Percentiles rank a stretch among this genome's conserved stretches.
These are phyloP conservation scores for Pseudocercospora eumusae DNA, from an alignment of 2,329 filamentous ascomycete species.

Conservation along the genomic window DNA sequence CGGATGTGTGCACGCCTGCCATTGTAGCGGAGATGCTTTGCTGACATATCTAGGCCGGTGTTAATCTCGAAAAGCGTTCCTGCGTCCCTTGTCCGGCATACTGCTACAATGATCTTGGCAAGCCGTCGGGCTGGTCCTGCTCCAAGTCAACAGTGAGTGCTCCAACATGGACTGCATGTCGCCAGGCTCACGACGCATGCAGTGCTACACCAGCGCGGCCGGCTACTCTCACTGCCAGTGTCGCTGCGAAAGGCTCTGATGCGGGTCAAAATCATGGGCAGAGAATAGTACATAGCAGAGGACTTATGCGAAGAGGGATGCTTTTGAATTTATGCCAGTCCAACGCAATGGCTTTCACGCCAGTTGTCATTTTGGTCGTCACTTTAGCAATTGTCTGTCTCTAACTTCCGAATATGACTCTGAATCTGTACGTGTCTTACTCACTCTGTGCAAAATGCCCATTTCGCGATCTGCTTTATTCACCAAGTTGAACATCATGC, in stretches of 20 bases:
- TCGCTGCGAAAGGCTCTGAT: slow-evolving; percentile 3
- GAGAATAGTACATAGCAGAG: neutral
- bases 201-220: slow-evolving; percentile 14
- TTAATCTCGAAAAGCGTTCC: slow-evolving; percentile 13
- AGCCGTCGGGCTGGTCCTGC: slow-evolving; percentile 11
- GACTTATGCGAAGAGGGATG: neutral
- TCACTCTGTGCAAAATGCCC: neutral
- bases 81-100: slow-evolving; percentile 16
- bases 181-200: neutral
- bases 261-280: neutral
- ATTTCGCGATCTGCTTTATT: neutral
- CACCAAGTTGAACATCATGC: neutral
- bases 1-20: neutral
- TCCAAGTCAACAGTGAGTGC: slow-evolving; percentile 10
- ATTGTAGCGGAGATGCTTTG: neutral
- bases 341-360: neutral
- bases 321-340: neutral
- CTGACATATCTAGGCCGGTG: neutral
- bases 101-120: slow-evolving; percentile 12
- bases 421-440: neutral
- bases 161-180: neutral
- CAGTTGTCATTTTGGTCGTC: neutral
- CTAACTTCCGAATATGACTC: too few species aligned
- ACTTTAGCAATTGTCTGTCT: neutral
- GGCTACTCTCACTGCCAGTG: slow-evolving; percentile 13